Evolutionary conservation across 352 stramenopile genomes (phyloP).

Genomic region (Globisporangium cystogenes): DNA sequence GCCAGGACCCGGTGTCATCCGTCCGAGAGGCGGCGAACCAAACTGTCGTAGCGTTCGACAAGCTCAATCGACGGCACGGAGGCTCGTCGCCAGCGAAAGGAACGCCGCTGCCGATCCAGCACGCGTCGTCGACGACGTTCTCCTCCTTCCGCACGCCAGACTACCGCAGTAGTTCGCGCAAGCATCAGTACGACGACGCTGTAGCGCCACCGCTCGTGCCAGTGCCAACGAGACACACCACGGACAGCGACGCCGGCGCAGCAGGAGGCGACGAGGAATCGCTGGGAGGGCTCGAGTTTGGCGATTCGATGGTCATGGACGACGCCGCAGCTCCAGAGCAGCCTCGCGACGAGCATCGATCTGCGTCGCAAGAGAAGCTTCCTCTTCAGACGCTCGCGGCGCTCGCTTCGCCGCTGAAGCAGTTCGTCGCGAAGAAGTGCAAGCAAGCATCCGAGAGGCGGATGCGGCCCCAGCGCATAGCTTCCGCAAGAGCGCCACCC

Average conservation of each 20-base stretch:
- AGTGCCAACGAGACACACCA: background rate
- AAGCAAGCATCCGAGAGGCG: slow-evolving; percentile 3
- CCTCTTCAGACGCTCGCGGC: background rate
- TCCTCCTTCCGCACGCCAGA: background rate
- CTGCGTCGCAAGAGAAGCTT: background rate
- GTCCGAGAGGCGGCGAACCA: slow-evolving; percentile 48
- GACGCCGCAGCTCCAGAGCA: slow-evolving; percentile 19
- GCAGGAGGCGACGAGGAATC: background rate
- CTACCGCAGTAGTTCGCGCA: background rate
- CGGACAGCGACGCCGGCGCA: background rate
- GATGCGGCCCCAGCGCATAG: background rate
- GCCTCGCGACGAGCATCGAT: background rate
- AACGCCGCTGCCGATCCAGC: background rate
- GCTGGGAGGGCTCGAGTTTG: slow-evolving; percentile 15
- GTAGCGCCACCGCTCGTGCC: background rate
- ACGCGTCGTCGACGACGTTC: background rate
- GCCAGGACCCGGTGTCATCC: slow-evolving; percentile 45
- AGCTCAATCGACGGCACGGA: slow-evolving; percentile 2
- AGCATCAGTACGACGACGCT: background rate
- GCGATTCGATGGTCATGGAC: slow-evolving; percentile 19
- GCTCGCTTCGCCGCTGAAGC: slow-evolving; percentile 9
- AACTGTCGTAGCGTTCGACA: slow-evolving; percentile 31
- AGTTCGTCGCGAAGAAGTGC: slow-evolving; percentile 25
- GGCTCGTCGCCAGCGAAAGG: slow-evolving; percentile 5
- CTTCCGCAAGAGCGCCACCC: background rate